Evolutionary conservation across 371 early-diverging fungal genomes (phyloP), one percentile per base, ranked within the genome.

Genomic region (Mucor velutinosus): DNA sequence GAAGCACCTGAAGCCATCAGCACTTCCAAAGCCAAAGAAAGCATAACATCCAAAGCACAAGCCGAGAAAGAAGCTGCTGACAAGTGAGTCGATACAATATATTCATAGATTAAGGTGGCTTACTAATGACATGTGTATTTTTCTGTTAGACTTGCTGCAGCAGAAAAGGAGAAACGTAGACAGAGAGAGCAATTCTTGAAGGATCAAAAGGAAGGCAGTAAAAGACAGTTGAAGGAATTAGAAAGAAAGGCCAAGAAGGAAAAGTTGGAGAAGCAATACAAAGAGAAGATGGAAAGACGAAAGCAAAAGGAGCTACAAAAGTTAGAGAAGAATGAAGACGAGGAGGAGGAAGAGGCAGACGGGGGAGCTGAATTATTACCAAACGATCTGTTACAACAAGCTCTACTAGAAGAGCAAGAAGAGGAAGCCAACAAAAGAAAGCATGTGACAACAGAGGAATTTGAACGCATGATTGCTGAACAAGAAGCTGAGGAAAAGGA

Each of bases 1-100:
- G 82, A 78, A 35, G 85, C 85, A 32, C 85, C 85, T 35, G 82
- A 82, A 60, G 79, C 78, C 53, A 70, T 84, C 17, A 80, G 82
- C 0, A 73, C 78, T 21, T 64, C 75, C 3, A 71, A 67, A 41
- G 75, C 82, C 7, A 79, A 74, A 64, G 67, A 69, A 35, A 51
- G 59, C 10, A 60, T 74, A 56, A 58, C 73, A 15, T 66, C 72
- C 11, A 66, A 60, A 23, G 62, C 55, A 0, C 64, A 82, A 29
- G 79, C 78, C 3, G 74, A 76, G 8, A 74, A 75, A 23, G 81
- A 80, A 35, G 79, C 83, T 57, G 70, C 82, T 32, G 73, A 75
- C 58, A 78, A 70, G 83, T 82, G 73, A 70, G 72, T 63, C 7
- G 19, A 6, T 12, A 2, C 5, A 19, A 15, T 7, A 27, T 12